Evolutionary conservation across 495 filamentous ascomycete genomes (phyloP).

Genomic region (Daldinia caldariorum): DNA sequence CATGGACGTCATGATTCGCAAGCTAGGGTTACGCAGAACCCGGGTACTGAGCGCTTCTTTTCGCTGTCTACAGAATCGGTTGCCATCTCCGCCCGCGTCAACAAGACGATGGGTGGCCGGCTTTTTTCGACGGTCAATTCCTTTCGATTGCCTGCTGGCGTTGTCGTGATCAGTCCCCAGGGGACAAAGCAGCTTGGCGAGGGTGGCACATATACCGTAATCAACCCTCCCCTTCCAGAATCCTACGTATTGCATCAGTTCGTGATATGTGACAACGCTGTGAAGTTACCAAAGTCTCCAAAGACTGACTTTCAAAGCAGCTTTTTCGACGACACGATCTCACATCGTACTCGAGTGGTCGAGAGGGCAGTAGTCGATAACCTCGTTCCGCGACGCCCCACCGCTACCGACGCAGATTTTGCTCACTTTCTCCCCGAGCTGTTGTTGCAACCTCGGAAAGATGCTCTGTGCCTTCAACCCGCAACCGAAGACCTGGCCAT

Average conservation of each 20-base stretch:
- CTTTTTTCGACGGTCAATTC: neutral
- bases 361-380: neutral
- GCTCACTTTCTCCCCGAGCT: neutral
- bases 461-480: neutral
- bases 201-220: slow-evolving; percentile 14
- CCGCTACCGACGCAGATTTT: neutral
- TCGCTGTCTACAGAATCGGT: slow-evolving; percentile 1
- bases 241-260: neutral
- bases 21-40: neutral
- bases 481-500: neutral
- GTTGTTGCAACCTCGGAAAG: neutral
- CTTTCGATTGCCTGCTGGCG: slow-evolving; percentile 6
- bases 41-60: neutral
- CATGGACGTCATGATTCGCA: neutral
- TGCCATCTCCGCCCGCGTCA: neutral
- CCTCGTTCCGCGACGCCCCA: neutral
- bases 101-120: neutral
- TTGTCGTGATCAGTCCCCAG: neutral
- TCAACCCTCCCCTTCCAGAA: neutral
- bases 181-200: neutral
- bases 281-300: neutral
- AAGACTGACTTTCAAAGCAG: neutral
- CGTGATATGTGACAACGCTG: slow-evolving; percentile 11
- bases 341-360: neutral
- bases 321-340: neutral